These are phyloP conservation scores for Ogataea saltuana DNA, from an alignment of 805 yeast genomes.

Conservation along the genomic window DNA sequence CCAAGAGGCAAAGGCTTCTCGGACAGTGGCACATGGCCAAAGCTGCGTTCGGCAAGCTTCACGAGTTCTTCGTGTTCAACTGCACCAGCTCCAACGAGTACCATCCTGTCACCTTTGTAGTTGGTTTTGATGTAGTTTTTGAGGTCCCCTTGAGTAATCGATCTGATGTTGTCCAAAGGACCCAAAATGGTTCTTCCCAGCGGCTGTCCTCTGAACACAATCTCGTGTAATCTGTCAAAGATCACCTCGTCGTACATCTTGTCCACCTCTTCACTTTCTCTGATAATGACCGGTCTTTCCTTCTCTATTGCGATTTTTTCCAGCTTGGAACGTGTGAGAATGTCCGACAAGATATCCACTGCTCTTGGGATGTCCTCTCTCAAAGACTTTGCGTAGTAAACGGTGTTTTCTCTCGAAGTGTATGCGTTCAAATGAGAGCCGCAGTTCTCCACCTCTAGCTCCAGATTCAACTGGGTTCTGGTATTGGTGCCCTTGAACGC, in stretches of 20 bases:
- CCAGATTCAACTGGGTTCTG: constrained; percentile 80
- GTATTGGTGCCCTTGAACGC: constrained; percentile 92
- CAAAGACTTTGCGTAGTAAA: constrained; percentile 89
- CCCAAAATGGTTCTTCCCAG: constrained; percentile 96
- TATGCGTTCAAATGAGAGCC: constrained; percentile 99
- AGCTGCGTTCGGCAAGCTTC: constrained; percentile 68
- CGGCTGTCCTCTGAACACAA: constrained; percentile 87
- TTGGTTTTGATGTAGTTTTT: constrained; percentile 77
- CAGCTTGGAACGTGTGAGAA: constrained; percentile 80
- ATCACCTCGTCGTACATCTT: constrained; percentile 98
- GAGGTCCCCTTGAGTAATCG: constrained; percentile 75
- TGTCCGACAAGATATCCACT: constrained; percentile 86
- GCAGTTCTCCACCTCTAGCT: constrained; percentile 90
- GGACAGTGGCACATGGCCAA: constrained; percentile 65
- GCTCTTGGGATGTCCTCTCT: constrained; percentile 79
- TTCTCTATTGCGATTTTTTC: constrained; percentile 87
- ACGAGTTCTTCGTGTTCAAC: constrained; percentile 87
- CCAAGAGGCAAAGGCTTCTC: constrained; percentile 67
- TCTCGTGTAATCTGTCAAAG: constrained; percentile 93
- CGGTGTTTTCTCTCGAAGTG: constrained; percentile 96
- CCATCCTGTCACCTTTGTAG: constrained; percentile 97
- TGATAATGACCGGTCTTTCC: constrained; percentile 93
- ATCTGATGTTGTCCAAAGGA: constrained; percentile 83
- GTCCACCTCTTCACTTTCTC: constrained; percentile 97
- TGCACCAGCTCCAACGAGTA: constrained; percentile 94